These are phyloP conservation scores for Microdochium paspali DNA, from an alignment of 2,329 filamentous ascomycete species.

Conservation along the genomic window DNA sequence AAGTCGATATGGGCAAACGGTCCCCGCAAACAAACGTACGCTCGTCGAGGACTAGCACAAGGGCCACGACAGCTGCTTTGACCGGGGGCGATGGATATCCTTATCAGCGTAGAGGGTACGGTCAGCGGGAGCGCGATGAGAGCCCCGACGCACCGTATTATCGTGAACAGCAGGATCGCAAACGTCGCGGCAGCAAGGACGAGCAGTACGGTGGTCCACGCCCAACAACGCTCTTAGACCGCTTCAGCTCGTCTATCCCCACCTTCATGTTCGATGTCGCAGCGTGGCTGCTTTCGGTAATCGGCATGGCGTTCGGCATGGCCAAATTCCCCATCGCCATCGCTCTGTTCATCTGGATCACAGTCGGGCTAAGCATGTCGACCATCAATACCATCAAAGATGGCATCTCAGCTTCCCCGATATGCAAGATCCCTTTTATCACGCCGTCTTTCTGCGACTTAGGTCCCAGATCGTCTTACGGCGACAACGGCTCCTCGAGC, in stretches of 20 bases:
- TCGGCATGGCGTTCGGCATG: constrained; percentile 49
- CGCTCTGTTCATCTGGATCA: constrained; percentile 50
- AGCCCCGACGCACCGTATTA: constrained; percentile 10
- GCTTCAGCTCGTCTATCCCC: constrained; percentile 25
- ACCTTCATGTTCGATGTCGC: constrained; percentile 27
- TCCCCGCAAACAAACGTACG: constrained; percentile 23
- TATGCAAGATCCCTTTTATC: constrained; percentile 50
- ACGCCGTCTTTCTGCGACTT: constrained; percentile 54
- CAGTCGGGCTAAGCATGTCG: constrained; percentile 48
- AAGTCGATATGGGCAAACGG: constrained; percentile 30
- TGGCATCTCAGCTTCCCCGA: constrained; percentile 49
- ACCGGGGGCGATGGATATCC: constrained; percentile 3
- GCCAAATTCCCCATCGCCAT: constrained; percentile 56
- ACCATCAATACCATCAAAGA: constrained; percentile 52
- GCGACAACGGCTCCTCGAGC: constrained; percentile 10
- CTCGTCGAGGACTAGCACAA: constrained; percentile 21
- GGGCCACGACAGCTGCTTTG: constrained; percentile 15
- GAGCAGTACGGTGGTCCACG: background rate
- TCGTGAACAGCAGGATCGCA: background rate
- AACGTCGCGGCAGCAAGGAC: background rate
- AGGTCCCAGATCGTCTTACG: constrained; percentile 57
- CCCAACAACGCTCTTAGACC: constrained; percentile 15
- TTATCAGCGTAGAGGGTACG: constrained; percentile 12
- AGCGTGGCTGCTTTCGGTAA: constrained; percentile 43
- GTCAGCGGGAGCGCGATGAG: constrained; percentile 8